Base-by-base conservation (phyloP, 192 early-diverging fungal species). In the Coemansia sp. region DNA sequence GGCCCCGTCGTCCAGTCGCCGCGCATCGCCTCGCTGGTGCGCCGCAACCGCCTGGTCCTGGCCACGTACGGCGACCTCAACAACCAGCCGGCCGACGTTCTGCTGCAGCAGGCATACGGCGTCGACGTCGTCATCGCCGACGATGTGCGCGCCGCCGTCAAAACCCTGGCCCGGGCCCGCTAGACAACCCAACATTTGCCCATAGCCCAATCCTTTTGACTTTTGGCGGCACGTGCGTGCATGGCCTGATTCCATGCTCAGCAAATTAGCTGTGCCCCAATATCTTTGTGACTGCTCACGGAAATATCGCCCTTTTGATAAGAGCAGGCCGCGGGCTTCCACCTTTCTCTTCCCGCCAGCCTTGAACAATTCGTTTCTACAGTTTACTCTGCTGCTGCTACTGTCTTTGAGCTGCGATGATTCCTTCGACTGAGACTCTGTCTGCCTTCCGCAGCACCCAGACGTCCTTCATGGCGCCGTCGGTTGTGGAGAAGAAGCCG, bases 111-210 rank as follows among this genome's bases (percentile, higher is more conserved):
- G 49, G 56, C 62, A n/a, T 83, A 80, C 59, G 89, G 86, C 28
- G 88, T 94, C 4, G 90, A 94, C 66, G 84, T 85, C 9, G 85
- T 94, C 4, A 94, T 94, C 62, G 85, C 85, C 21, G 80, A 87
- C 54, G 77, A 78, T 21, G 78, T 83, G 20, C 56, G 76, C 28
- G 71, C 76, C 22, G 78, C 82, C 7, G 20, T 38, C 18, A 28
- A 28, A 9, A 5, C 28, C 28, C 6, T 29, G 28, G 28, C 28
- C 28, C 28, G 28, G 3, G 29, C 14, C 16, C 22, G 18, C 3
- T 25, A 13, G 14, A 5, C 19, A 37, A 12, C 39, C 39, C n/a
- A n/a, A n/a, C n/a, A n/a, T n/a, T n/a, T n/a, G n/a, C n/a, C n/a
- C n/a, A n/a, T n/a, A n/a, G n/a, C n/a, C n/a, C n/a, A n/a, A n/a